Percentiles rank a stretch among this genome's conserved stretches.
phyloP scores from a whole-genome alignment of 129 eudicot species.

The Silybum marianum region DNA sequence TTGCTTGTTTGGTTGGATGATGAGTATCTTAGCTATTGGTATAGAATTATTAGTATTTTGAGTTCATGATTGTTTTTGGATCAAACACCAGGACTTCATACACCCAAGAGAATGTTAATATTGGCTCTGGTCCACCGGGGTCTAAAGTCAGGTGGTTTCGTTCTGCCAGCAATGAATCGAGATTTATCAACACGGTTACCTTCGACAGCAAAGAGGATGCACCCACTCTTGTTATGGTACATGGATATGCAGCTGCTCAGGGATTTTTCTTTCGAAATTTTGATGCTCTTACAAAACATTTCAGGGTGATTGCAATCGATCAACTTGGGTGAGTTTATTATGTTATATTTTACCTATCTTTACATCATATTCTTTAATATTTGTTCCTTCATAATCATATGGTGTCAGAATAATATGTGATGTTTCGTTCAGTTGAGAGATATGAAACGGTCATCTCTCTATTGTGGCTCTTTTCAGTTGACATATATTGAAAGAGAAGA shows the following conservation, averaged over 20 bases:
- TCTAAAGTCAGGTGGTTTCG: constrained; percentile 90
- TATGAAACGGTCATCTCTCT: constrained; percentile 2
- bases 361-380: background rate
- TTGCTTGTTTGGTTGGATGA: constrained; percentile 5
- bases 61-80: constrained; percentile 1
- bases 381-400: background rate
- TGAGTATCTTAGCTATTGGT: constrained; percentile 1
- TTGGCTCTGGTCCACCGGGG: constrained; percentile 91
- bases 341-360: background rate
- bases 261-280: constrained; percentile 97
- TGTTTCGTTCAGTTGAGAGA: background rate
- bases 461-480: background rate
- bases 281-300: constrained; percentile 77
- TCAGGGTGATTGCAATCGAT: constrained; percentile 88
- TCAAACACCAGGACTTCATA: constrained; percentile 57
- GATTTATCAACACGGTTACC: constrained; percentile 82
- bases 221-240: constrained; percentile 95
- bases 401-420: background rate
- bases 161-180: constrained; percentile 71
- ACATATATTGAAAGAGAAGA: background rate
- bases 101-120: constrained; percentile 66
- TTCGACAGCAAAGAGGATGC: constrained; percentile 69
- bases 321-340: constrained; percentile 79
- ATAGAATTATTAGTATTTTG: background rate
- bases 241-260: constrained; percentile 96